phyloP scores from a whole-genome alignment of 345 rosid genomes.

The Acer yangbiense region DNA sequence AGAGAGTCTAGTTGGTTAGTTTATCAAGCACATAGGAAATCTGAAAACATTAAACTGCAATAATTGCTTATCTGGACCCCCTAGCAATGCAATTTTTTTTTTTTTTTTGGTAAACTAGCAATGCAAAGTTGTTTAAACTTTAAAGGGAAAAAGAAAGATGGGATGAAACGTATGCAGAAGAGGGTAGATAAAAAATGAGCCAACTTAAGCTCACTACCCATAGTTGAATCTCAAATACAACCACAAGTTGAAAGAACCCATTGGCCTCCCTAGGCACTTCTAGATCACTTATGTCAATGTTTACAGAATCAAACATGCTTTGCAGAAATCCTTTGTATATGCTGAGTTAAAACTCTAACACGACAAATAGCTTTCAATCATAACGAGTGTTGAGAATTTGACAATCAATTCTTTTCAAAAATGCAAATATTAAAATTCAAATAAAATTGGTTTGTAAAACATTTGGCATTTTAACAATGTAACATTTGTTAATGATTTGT shows the following conservation, averaged over 20 bases:
- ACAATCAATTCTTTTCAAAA: not conserved
- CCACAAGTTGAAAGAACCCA: no score
- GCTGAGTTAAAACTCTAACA: not conserved
- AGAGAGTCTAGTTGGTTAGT: not conserved
- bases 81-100: not conserved
- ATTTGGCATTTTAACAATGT: not conserved
- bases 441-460: not conserved
- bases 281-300: not conserved
- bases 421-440: not conserved
- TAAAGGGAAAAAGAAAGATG: not conserved
- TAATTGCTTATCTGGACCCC: not conserved
- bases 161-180: no score
- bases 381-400: not conserved
- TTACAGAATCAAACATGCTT: not conserved
- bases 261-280: not conserved
- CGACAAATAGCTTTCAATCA: not conserved
- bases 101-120: no score
- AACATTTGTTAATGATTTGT: no score
- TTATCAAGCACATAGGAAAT: not conserved
- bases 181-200: no score
- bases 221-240: no score
- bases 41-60: not conserved
- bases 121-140: not conserved
- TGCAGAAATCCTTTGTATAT: not conserved
- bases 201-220: no score